Evolutionary conservation across 441 rosid genomes (phyloP).

Genomic region (Oxalis stricta): DNA sequence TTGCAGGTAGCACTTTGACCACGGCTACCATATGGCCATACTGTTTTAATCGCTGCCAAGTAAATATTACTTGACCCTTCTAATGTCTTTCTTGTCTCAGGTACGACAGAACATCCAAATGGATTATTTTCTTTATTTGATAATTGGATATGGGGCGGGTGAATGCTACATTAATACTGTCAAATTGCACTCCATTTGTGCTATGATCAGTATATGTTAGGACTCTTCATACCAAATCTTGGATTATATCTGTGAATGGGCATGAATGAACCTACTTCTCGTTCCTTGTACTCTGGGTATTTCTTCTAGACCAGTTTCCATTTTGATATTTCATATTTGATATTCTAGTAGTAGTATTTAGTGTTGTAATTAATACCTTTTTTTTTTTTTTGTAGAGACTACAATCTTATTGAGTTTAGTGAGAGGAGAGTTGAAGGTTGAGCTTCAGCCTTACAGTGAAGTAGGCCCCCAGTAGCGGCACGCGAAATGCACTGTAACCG

Average conservation of each 20-base stretch:
- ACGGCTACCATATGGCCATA: no score
- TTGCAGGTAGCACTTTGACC: slow-evolving; percentile 51
- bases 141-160: slow-evolving; percentile 63
- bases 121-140: slow-evolving; percentile 61
- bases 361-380: not conserved
- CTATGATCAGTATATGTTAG: slow-evolving; percentile 23
- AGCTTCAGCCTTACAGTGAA: slow-evolving; percentile 46
- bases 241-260: slow-evolving; percentile 88
- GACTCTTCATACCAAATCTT: slow-evolving; percentile 69
- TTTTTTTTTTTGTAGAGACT: slow-evolving; percentile 26
- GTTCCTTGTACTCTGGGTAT: slow-evolving; percentile 99
- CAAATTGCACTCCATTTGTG: not conserved
- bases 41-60: no score
- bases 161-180: slow-evolving; percentile 7
- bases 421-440: slow-evolving; percentile 60
- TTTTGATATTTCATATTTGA: no score
- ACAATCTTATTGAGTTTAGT: slow-evolving; percentile 37
- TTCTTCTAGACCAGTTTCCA: no score
- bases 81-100: slow-evolving; percentile 22
- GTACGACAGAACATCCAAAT: slow-evolving; percentile 44
- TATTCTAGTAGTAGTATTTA: no score
- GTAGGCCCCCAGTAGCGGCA: slow-evolving; percentile 8
- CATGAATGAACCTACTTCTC: slow-evolving; percentile 96
- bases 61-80: no score
- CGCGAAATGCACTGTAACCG: no score